Conservation (phyloP, 371 early-diverging fungal genomes). For the Actinomucor elegans region DNA sequence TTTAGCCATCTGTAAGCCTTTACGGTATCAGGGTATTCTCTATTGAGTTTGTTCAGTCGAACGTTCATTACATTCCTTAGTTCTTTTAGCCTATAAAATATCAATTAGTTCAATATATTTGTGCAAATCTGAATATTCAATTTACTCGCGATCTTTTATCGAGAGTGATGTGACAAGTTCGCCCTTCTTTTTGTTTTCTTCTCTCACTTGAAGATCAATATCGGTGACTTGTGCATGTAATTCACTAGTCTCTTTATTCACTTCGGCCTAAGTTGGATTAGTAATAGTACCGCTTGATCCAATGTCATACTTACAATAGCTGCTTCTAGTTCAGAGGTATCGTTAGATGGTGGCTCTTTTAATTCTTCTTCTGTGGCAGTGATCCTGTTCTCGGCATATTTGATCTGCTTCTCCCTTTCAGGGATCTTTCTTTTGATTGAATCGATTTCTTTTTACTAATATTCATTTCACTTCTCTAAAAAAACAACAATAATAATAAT, state of each 20-base stretch:
- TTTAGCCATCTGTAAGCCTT: slow-evolving; percentile 67
- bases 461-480: slow-evolving; percentile 5
- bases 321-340: slow-evolving; percentile 30
- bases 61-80: slow-evolving; percentile 58
- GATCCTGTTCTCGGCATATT: slow-evolving; percentile 45
- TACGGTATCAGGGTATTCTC: slow-evolving; percentile 49
- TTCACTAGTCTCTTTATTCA: slow-evolving; percentile 10
- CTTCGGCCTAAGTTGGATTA: background rate
- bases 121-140: background rate
- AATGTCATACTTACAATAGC: slow-evolving; percentile 44
- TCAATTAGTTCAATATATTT: too few species aligned
- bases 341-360: slow-evolving; percentile 28
- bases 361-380: slow-evolving; percentile 42
- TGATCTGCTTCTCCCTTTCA: slow-evolving; percentile 35
- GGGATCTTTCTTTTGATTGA: slow-evolving; percentile 39
- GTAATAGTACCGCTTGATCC: too few species aligned
- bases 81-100: slow-evolving; percentile 34
- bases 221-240: background rate
- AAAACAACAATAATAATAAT: too few species aligned
- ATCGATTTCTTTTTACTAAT: slow-evolving; percentile 15
- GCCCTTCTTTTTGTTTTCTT: background rate
- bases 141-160: slow-evolving; percentile 30
- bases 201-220: background rate
- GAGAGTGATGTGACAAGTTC: too few species aligned
- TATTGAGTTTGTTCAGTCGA: slow-evolving; percentile 45